These are phyloP conservation scores for Geranomyces variabilis DNA, from an alignment of 192 early-diverging fungal species.

Conservation along the genomic window DNA sequence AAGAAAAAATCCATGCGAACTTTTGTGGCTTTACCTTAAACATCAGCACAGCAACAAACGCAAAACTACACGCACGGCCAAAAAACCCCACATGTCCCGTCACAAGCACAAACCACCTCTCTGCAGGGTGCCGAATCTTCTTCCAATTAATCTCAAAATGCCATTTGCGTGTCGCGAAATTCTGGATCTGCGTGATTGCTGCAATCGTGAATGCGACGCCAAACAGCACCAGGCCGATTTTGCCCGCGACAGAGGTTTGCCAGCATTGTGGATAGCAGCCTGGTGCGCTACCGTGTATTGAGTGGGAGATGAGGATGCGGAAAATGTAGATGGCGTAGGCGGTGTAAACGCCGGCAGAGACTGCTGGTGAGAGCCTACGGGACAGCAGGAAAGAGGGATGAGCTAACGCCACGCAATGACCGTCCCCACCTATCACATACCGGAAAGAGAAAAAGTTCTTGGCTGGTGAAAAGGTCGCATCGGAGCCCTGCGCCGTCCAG, in stretches of 20 bases:
- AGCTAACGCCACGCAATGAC: too few species aligned
- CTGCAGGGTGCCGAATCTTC: not conserved
- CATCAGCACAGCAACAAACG: conserved; percentile 49
- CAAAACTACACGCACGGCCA: conserved; percentile 46
- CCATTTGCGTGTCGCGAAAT: conserved; percentile 35
- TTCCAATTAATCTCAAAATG: conserved; percentile 14
- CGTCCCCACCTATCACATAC: too few species aligned
- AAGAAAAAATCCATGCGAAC: too few species aligned
- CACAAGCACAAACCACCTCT: conserved; percentile 27
- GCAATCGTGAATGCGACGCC: conserved; percentile 47
- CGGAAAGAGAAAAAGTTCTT: conserved; percentile 51
- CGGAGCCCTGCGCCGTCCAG: conserved; percentile 40
- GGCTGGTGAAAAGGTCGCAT: conserved; percentile 28
- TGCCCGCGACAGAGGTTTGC: conserved; percentile 21
- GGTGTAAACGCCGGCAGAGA: conserved; percentile 38
- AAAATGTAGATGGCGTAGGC: conserved; percentile 21
- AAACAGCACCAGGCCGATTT: conserved; percentile 36
- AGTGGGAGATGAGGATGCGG: conserved; percentile 24
- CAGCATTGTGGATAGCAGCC: conserved; percentile 50
- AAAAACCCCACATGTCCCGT: conserved; percentile 48
- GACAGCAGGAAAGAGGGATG: too few species aligned
- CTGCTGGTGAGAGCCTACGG: conserved; percentile 34
- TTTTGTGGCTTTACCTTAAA: conserved; percentile 20
- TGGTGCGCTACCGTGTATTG: not conserved
- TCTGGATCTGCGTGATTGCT: conserved; percentile 43